These are phyloP conservation scores for Chiua virens DNA, from an alignment of 768 basidiomycete genomes.

Conservation along the genomic window DNA sequence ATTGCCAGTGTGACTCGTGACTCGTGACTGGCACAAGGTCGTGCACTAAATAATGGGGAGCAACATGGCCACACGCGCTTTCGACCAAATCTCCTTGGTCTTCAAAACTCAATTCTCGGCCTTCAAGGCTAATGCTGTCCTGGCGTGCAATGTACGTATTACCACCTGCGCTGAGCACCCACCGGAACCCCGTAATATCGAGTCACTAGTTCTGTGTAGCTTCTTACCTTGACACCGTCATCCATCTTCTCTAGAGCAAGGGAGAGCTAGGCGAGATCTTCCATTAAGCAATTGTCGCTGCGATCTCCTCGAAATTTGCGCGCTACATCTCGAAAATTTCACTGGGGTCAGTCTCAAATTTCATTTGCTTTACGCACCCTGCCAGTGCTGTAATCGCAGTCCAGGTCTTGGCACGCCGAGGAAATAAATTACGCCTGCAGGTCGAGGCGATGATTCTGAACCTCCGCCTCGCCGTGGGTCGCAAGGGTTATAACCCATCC, in stretches of 20 bases:
- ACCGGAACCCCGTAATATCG: too few species aligned
- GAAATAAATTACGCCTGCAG: slow-evolving; percentile 3
- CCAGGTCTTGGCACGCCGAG: neutral
- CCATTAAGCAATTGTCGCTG: neutral
- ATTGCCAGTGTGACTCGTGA: too few species aligned
- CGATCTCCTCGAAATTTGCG: neutral
- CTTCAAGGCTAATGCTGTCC: too few species aligned
- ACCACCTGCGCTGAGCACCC: too few species aligned
- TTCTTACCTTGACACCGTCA: neutral
- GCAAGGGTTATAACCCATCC: slow-evolving; percentile 11
- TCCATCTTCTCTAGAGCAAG: neutral
- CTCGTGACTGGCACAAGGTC: too few species aligned
- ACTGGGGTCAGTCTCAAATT: neutral
- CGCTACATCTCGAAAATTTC: too few species aligned
- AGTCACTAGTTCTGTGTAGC: neutral
- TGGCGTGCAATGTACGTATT: too few species aligned
- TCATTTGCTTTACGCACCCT: neutral
- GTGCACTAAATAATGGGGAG: too few species aligned
- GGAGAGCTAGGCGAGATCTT: neutral
- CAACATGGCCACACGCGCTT: too few species aligned
- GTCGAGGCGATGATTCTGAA: slow-evolving; percentile 17
- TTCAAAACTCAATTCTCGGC: too few species aligned
- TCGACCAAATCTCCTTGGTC: too few species aligned
- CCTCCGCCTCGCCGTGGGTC: neutral
- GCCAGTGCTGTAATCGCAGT: neutral